Evolutionary conservation across 2,329 filamentous ascomycete genomes (phyloP).

Genomic region (Parascedosporium putredinis): DNA sequence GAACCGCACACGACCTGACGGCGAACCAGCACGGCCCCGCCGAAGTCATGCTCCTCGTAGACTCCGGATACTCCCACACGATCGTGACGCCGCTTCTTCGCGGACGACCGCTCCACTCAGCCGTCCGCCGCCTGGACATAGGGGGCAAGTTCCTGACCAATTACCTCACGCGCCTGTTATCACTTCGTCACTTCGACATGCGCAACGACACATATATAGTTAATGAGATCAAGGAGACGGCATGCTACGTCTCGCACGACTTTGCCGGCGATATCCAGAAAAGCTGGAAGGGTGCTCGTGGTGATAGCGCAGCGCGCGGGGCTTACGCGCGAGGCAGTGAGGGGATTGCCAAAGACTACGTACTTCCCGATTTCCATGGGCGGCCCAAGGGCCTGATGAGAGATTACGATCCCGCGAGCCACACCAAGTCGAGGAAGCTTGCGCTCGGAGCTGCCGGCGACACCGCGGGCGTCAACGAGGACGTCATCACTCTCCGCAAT

Average conservation of each 20-base stretch:
- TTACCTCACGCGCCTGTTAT: constrained; percentile 80
- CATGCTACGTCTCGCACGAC: constrained; percentile 71
- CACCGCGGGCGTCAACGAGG: constrained; percentile 42
- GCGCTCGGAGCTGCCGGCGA: constrained; percentile 28
- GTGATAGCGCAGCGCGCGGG: constrained; percentile 43
- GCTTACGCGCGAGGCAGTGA: constrained; percentile 34
- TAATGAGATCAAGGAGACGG: constrained; percentile 89
- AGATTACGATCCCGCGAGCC: constrained; percentile 62
- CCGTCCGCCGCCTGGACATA: constrained; percentile 75
- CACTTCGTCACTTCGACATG: constrained; percentile 88
- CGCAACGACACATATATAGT: constrained; percentile 87
- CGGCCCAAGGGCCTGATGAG: constrained; percentile 56
- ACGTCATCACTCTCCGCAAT: constrained; percentile 78
- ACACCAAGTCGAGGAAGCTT: constrained; percentile 39
- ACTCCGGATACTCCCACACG: constrained; percentile 88
- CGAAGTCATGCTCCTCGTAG: constrained; percentile 79
- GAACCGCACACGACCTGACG: constrained; percentile 40
- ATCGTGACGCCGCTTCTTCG: constrained; percentile 79
- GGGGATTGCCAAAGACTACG: constrained; percentile 76
- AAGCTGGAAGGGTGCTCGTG: constrained; percentile 68
- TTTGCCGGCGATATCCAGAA: constrained; percentile 70
- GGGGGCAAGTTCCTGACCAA: constrained; percentile 93
- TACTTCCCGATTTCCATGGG: constrained; percentile 69
- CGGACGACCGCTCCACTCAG: constrained; percentile 69
- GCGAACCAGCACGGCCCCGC: constrained; percentile 40